phyloP scores from a whole-genome alignment of 2,329 filamentous ascomycete species.

The Colletotrichum sojae region DNA sequence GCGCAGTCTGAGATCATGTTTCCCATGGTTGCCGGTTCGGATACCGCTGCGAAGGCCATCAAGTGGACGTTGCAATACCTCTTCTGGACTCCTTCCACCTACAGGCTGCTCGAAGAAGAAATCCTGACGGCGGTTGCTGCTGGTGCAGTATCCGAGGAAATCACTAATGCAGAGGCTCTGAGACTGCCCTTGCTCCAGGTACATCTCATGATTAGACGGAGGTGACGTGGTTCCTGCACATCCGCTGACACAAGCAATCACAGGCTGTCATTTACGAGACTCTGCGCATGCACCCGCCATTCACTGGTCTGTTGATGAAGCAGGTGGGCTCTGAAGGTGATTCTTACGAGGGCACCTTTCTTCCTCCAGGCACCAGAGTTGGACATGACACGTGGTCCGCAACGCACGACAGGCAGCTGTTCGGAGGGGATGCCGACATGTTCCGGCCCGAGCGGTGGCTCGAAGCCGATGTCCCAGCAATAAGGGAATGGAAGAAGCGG shows the following conservation, averaged over 20 bases:
- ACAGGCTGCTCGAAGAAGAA: slow-evolving; percentile 62
- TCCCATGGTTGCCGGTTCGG: slow-evolving; percentile 50
- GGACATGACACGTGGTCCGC: slow-evolving; percentile 58
- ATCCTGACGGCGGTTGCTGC: slow-evolving; percentile 52
- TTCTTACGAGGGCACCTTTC: slow-evolving; percentile 50
- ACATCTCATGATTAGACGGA: background rate
- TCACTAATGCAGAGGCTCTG: slow-evolving; percentile 52
- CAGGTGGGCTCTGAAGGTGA: slow-evolving; percentile 60
- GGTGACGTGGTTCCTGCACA: background rate
- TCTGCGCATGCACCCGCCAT: slow-evolving; percentile 63
- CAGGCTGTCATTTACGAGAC: slow-evolving; percentile 67
- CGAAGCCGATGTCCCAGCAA: slow-evolving; percentile 47
- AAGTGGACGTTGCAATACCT: slow-evolving; percentile 66
- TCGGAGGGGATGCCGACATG: slow-evolving; percentile 59
- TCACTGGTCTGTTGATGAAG: slow-evolving; percentile 64
- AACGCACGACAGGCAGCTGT: slow-evolving; percentile 55
- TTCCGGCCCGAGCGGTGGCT: slow-evolving; percentile 67
- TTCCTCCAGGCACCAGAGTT: slow-evolving; percentile 56
- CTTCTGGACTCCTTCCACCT: slow-evolving; percentile 61
- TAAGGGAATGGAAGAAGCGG: slow-evolving; percentile 46
- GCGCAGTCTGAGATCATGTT: slow-evolving; percentile 34
- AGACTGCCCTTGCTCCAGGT: slow-evolving; percentile 56
- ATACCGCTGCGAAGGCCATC: slow-evolving; percentile 52
- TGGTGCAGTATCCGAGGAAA: slow-evolving; percentile 42
- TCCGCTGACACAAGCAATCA: background rate